Percentiles rank a stretch among this genome's conserved stretches.
These are phyloP conservation scores for Suhomyces coccinellae DNA, from an alignment of 1,139 yeast genomes.

Conservation along the genomic window DNA sequence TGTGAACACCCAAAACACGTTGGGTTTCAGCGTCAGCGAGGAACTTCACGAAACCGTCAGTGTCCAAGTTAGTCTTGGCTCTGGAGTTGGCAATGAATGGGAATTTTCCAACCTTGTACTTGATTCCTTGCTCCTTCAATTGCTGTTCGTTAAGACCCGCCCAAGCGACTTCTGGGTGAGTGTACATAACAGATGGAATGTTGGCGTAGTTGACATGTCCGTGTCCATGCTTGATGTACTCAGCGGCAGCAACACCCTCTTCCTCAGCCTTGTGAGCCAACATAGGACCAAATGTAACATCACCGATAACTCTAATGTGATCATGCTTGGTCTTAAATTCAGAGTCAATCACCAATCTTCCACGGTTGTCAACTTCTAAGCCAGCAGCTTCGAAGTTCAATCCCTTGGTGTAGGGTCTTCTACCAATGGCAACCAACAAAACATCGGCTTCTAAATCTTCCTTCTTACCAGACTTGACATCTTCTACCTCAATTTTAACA, in stretches of 20 bases:
- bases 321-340: constrained; percentile 90
- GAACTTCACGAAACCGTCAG: constrained; percentile 96
- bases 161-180: constrained; percentile 99
- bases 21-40: constrained; percentile 97
- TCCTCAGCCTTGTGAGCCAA: constrained; percentile 99
- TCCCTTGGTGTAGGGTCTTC: constrained; percentile 95
- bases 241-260: constrained; percentile 99
- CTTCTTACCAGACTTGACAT: constrained; percentile 81
- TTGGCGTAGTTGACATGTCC: constrained; percentile 98
- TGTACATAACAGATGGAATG: constrained; percentile 98
- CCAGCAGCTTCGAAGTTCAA: constrained; percentile 87
- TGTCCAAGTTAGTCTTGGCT: constrained; percentile 96
- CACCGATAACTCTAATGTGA: constrained; percentile 97
- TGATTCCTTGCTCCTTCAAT: constrained; percentile 88
- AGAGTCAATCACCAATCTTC: constrained; percentile 91
- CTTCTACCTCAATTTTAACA: constrained; percentile 86
- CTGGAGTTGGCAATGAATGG: constrained; percentile 98
- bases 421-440: constrained; percentile 94
- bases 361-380: constrained; percentile 85
- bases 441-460: constrained; percentile 87
- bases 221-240: constrained; percentile 86
- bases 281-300: constrained; percentile 98
- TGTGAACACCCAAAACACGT: constrained; percentile 94
- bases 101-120: constrained; percentile 95
- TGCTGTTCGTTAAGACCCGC: constrained; percentile 96